Conservation (phyloP, 2,329 filamentous ascomycete species). For the Leptographium radiaticola region DNA sequence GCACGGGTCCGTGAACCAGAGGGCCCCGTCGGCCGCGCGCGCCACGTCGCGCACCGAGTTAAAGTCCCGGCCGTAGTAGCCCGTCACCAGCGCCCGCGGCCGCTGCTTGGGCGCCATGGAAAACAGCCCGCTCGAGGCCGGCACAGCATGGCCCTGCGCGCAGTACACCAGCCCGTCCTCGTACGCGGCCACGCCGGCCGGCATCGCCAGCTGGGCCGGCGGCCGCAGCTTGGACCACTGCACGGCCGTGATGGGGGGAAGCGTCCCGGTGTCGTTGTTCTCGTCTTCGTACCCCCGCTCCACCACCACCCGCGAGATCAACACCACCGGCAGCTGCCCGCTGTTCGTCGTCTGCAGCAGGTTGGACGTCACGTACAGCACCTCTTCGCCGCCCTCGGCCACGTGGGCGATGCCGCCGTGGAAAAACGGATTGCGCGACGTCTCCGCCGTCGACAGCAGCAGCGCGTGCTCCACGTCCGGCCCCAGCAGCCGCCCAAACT, state of each 20-base stretch:
- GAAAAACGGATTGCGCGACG: slow-evolving; percentile 31
- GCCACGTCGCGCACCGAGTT: slow-evolving; percentile 32
- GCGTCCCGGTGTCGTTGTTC: too few relatives aligned
- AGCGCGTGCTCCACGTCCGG: slow-evolving; percentile 22
- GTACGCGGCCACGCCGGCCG: slow-evolving; percentile 53
- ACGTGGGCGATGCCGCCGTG: slow-evolving; percentile 19
- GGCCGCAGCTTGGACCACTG: slow-evolving; percentile 29
- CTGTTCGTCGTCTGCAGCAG: slow-evolving; percentile 24
- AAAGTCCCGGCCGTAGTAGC: slow-evolving; percentile 31
- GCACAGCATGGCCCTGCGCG: slow-evolving; percentile 12
- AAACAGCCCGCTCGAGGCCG: slow-evolving; percentile 23
- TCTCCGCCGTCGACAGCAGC: slow-evolving; percentile 25
- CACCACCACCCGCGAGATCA: slow-evolving; percentile 30
- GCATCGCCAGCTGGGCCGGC: slow-evolving; percentile 30
- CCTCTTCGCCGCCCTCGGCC: slow-evolving; percentile 16
- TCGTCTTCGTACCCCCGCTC: slow-evolving; percentile 13
- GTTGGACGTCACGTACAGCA: slow-evolving; percentile 32
- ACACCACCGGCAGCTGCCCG: slow-evolving; percentile 25
- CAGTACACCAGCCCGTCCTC: slow-evolving; percentile 19
- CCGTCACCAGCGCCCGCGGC: slow-evolving; percentile 24
- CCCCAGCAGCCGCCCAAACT: slow-evolving; percentile 23
- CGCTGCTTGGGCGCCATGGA: slow-evolving; percentile 20
- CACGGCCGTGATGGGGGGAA: slow-evolving; percentile 18
- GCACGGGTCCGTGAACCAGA: slow-evolving; percentile 38
- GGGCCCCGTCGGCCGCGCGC: slow-evolving; percentile 21